phyloP scores from a whole-genome alignment of 1,284 basidiomycete genomes.

The Ceratobasidium sp. region DNA sequence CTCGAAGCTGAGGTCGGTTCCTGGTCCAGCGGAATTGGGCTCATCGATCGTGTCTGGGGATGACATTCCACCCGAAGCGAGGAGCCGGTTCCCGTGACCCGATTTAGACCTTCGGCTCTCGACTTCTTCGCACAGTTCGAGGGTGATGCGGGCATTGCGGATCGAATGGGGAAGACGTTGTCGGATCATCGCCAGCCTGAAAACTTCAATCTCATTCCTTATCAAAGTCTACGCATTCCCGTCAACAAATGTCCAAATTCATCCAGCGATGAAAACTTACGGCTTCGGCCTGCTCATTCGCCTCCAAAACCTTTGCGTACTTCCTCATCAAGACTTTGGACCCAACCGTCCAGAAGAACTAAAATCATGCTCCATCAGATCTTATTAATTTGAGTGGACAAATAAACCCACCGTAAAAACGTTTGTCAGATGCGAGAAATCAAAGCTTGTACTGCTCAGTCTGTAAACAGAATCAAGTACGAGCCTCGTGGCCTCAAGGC shows the following conservation, averaged over 20 bases:
- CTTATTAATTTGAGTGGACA: too few species aligned
- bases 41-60: neutral
- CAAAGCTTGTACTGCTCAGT: slow-evolving; percentile 18
- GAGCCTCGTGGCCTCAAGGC: slow-evolving; percentile 1
- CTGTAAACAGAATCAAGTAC: slow-evolving; percentile 19
- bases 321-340: slow-evolving; percentile 29
- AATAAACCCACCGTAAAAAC: slow-evolving; percentile 17
- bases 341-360: slow-evolving; percentile 30
- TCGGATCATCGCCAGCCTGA: slow-evolving; percentile 6
- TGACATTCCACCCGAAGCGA: slow-evolving; percentile 15
- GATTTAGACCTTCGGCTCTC: slow-evolving; percentile 3
- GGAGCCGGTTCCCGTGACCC: slow-evolving; percentile 11
- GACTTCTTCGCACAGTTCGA: slow-evolving; percentile 1
- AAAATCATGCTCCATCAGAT: neutral
- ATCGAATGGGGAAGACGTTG: neutral
- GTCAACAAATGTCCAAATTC: neutral
- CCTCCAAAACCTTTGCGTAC: slow-evolving; percentile 12
- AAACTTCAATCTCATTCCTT: slow-evolving; percentile 26
- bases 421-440: slow-evolving; percentile 30
- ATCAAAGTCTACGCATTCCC: slow-evolving; percentile 9
- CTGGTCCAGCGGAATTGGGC: neutral
- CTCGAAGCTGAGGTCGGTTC: slow-evolving; percentile 6
- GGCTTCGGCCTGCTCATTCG: slow-evolving; percentile 23
- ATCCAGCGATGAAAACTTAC: slow-evolving; percentile 3
- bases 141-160: neutral